Evolutionary conservation across 768 basidiomycete species (phyloP).

Genomic region (Suillus americanus): DNA sequence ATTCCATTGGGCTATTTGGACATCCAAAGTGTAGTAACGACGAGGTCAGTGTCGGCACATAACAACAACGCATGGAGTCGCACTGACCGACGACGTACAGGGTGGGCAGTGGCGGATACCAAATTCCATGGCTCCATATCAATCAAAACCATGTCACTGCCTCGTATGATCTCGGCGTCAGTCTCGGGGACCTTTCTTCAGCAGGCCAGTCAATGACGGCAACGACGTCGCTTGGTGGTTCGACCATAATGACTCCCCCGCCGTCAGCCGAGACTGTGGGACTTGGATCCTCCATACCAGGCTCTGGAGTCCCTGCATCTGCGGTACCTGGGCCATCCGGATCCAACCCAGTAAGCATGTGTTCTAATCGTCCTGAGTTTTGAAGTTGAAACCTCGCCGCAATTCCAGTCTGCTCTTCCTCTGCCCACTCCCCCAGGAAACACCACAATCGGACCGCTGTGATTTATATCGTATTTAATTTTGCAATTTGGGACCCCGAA

Average conservation of each 20-base stretch:
- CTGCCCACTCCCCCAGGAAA: neutral
- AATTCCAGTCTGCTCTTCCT: neutral
- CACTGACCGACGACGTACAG: conserved; percentile 15
- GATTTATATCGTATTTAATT: neutral
- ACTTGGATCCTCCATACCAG: neutral
- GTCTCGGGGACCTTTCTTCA: conserved; percentile 18
- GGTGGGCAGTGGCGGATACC: conserved; percentile 55
- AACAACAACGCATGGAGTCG: neutral
- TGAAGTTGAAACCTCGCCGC: neutral
- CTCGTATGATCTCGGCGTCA: conserved; percentile 34
- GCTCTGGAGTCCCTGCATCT: conserved; percentile 1
- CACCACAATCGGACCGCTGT: neutral
- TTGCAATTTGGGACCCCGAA: neutral
- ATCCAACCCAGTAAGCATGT: conserved; percentile 1
- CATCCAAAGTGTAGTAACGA: conserved; percentile 47
- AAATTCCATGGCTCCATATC: conserved; percentile 65
- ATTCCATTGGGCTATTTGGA: conserved; percentile 57
- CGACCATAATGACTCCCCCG: neutral
- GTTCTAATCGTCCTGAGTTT: neutral
- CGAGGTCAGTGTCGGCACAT: conserved; percentile 26
- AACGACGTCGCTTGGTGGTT: neutral
- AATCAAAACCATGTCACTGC: conserved; percentile 54
- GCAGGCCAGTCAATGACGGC: conserved; percentile 15
- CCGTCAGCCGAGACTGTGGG: neutral
- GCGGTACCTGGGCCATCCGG: neutral